Evolutionary conservation across 306 rosid species (phyloP).

Genomic region (Mucuna pruriens): DNA sequence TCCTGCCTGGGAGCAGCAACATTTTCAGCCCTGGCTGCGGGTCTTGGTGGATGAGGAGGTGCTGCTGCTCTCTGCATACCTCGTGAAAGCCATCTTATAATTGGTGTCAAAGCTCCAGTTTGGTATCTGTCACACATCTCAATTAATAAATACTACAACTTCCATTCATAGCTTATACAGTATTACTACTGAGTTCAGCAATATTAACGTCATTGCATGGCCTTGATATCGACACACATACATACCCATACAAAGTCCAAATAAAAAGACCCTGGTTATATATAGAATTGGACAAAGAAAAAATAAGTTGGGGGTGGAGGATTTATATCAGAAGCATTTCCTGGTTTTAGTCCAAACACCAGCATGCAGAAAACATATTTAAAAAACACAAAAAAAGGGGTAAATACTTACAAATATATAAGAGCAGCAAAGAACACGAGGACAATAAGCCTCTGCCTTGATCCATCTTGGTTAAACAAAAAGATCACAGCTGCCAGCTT

Average conservation of each 20-base stretch:
- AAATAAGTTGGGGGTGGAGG: neutral
- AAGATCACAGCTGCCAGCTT: conserved; percentile 95
- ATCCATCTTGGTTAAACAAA: conserved; percentile 97
- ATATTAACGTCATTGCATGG: neutral
- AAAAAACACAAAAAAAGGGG: neutral
- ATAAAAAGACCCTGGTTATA: neutral
- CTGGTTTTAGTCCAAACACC: conserved; percentile 1
- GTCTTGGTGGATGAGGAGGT: conserved; percentile 88
- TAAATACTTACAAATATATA: conserved; percentile 79
- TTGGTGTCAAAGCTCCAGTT: conserved; percentile 92
- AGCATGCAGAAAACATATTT: conserved; percentile 20
- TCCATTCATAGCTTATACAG: conserved; percentile 21
- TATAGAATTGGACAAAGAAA: neutral
- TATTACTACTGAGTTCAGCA: conserved; percentile 16
- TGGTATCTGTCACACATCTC: conserved; percentile 69
- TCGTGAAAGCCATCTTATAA: conserved; percentile 90
- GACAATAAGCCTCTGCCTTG: conserved; percentile 83
- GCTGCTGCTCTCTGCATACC: conserved; percentile 97
- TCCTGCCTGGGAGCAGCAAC: conserved; percentile 77
- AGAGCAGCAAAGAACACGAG: conserved; percentile 83
- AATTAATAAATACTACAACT: conserved; percentile 37
- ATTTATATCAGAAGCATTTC: conserved; percentile 18
- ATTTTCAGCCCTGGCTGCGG: conserved; percentile 76
- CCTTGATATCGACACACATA: neutral
- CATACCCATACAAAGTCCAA: neutral